Conservation (phyloP, 2,329 filamentous ascomycete genomes). For the Colletotrichum lini region DNA sequence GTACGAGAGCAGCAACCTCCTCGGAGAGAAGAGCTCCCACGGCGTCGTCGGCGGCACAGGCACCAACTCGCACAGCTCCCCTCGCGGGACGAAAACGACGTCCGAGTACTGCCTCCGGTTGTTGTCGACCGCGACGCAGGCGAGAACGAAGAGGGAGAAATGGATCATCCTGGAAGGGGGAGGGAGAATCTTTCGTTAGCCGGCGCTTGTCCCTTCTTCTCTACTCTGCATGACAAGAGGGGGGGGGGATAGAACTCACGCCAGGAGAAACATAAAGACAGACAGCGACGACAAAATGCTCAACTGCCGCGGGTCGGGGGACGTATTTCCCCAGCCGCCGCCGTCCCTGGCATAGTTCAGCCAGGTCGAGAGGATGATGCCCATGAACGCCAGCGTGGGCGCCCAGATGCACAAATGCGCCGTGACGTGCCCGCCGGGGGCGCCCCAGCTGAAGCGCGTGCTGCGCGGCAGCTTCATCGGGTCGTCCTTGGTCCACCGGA, state of each 20-base stretch:
- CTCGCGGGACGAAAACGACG: constrained; percentile 40
- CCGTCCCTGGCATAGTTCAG: neutral
- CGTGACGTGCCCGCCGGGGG: constrained; percentile 19
- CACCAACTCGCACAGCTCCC: constrained; percentile 26
- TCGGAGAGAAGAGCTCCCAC: constrained; percentile 34
- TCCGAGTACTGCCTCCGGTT: constrained; percentile 31
- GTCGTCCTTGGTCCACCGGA: constrained; percentile 27
- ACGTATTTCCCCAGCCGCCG: neutral
- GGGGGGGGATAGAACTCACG: constrained; percentile 1
- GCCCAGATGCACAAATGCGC: constrained; percentile 37
- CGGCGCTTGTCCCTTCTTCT: neutral
- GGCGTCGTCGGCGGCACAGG: constrained; percentile 40
- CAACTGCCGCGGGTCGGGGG: neutral
- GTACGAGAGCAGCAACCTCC: constrained; percentile 35
- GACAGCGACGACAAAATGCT: constrained; percentile 7
- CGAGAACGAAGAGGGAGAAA: constrained; percentile 42
- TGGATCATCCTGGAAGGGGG: constrained; percentile 24
- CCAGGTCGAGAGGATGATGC: constrained; percentile 3
- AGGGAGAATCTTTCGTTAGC: neutral
- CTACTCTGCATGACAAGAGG: no score
- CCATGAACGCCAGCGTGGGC: constrained; percentile 8
- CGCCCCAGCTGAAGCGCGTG: constrained; percentile 34
- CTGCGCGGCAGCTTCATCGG: constrained; percentile 2
- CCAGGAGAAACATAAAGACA: constrained; percentile 35
- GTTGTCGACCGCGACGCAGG: constrained; percentile 41